Base-by-base conservation (phyloP, 2,329 filamentous ascomycete genomes). In the Hymenoscyphus infarciens region DNA sequence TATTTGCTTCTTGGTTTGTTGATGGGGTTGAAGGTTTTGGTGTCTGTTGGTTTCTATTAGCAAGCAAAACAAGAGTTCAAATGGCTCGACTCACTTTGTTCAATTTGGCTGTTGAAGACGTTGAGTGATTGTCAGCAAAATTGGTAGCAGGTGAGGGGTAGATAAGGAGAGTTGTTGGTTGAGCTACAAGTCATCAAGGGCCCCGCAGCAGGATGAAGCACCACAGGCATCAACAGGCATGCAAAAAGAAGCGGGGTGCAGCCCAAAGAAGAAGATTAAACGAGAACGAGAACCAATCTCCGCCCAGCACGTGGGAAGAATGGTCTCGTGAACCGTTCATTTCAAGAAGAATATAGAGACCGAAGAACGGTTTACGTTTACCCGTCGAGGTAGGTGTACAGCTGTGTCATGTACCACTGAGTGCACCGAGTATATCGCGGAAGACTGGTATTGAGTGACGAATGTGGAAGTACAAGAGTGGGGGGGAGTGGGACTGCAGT, bases 1-100 rank as follows among this genome's bases (percentile, higher is more conserved):
- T 72, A 22, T 67, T 72, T 57, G 25, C 56, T 27, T 63, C 27
- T 60, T 54, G 39, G 33, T 31, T 64, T 62, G 56, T 38, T 63
- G 52, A 38, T 62, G 27, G n/a, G 27, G n/a, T 35, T 35, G 8
- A 27, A 39, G 42, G 52, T n/a, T n/a, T n/a, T 42, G 16, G 25
- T 10, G 42, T 49, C 42, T 49, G 16, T 49, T 49, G 39, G 4
- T 5, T 42, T n/a, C 16, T 42, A 11, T 42, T 19, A 42, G 39
- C n/a, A 42, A 16, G 5, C 5, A n/a, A n/a, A 42, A 42, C 15
- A 7, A 42, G 39, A n/a, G 3, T 42, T 11, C 16, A 42, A 5
- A 42, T 42, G 3, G 19, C 13, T 11, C 3, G 5, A 13, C 42
- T 22, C 3, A 49, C 42, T 49, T 19, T 49, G 19, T 19, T 16